Evolutionary conservation across 106 monocot genomes (phyloP).

Genomic region (Xerophyta viscosa): DNA sequence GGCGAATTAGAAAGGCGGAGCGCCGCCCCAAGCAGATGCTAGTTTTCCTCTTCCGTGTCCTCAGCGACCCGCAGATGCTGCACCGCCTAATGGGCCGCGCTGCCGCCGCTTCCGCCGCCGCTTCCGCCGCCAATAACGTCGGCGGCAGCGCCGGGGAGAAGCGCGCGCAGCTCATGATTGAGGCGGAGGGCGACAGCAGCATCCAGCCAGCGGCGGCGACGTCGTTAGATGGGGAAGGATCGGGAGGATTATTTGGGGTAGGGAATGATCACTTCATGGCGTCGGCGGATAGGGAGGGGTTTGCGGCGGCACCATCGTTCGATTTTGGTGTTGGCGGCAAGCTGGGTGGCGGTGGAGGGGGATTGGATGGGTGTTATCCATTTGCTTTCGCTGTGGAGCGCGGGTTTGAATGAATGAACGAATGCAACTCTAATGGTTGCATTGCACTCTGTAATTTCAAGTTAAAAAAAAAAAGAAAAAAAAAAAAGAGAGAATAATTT

Average conservation of each 20-base stretch:
- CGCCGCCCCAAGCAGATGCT: slow-evolving; percentile 6
- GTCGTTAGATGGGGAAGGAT: no score
- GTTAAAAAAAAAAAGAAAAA: neutral
- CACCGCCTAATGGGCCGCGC: slow-evolving; percentile 2
- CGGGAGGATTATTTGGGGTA: neutral
- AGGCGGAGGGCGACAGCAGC: neutral
- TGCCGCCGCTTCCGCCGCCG: neutral
- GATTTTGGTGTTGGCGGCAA: no score
- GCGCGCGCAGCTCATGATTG: neutral
- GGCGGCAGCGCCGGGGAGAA: neutral
- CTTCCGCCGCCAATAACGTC: neutral
- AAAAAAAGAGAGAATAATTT: no score
- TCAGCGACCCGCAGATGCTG: neutral
- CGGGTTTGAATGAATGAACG: neutral
- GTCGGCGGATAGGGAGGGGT: neutral
- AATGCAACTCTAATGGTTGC: neutral
- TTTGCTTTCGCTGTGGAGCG: neutral
- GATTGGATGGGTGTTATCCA: neutral
- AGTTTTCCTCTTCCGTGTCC: neutral
- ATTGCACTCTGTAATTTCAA: neutral
- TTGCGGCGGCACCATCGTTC: no score
- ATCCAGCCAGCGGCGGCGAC: no score
- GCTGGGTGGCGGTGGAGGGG: neutral
- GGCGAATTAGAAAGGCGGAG: slow-evolving; percentile 1
- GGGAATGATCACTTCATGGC: neutral